Conservation (phyloP, 129 eudicot genomes). For the Arctium minus region DNA sequence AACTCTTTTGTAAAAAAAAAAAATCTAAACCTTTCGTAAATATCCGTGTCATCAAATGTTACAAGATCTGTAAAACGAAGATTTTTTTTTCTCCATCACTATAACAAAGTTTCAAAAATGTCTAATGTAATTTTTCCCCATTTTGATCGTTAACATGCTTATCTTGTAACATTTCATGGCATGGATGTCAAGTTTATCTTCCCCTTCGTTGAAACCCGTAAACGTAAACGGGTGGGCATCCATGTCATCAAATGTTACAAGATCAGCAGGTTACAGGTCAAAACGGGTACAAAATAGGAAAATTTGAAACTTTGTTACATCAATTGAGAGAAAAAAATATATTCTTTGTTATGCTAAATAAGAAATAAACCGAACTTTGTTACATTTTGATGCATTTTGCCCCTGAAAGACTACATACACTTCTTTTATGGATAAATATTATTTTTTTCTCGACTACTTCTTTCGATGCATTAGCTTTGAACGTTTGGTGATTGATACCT, state of each 20-base stretch:
- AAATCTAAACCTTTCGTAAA: too few relatives aligned
- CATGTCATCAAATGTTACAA: background rate
- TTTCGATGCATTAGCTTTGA: background rate
- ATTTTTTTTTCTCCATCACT: background rate
- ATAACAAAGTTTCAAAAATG: background rate
- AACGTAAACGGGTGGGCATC: background rate
- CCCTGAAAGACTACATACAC: background rate
- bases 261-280: background rate
- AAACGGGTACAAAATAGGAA: too few relatives aligned
- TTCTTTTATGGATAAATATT: background rate
- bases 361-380: background rate
- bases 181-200: background rate
- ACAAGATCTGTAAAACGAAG: background rate
- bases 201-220: background rate
- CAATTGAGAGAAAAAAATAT: background rate
- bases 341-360: background rate
- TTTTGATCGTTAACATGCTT: too few relatives aligned
- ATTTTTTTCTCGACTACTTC: background rate
- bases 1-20: background rate
- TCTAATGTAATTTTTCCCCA: too few relatives aligned
- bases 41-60: background rate
- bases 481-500: background rate
- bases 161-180: too few relatives aligned
- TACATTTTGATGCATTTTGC: background rate
- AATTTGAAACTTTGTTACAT: background rate